Evolutionary conservation across 2,329 filamentous ascomycete genomes (phyloP).

Genomic region (Botryotinia globosa): DNA sequence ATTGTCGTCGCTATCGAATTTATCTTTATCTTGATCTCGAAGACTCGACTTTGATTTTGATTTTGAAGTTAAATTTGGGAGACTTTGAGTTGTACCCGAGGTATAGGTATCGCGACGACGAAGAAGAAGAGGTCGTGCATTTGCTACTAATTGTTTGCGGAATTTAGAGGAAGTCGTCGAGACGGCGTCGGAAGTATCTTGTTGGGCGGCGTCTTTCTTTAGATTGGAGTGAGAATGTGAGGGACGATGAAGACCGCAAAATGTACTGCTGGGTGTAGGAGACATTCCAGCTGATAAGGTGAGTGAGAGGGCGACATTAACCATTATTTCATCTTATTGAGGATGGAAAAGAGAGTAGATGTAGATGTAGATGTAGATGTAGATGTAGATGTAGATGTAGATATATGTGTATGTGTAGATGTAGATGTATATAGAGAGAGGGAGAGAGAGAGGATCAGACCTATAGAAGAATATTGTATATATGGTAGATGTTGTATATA

Average conservation of each 20-base stretch:
- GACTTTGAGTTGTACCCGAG: neutral
- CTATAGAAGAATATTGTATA: neutral
- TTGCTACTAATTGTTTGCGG: neutral
- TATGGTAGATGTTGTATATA: neutral
- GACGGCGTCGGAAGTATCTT: neutral
- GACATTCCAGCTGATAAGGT: slow-evolving; percentile 7
- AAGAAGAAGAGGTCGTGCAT: neutral
- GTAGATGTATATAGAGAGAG: neutral
- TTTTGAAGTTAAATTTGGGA: neutral
- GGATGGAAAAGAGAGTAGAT: neutral
- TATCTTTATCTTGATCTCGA: neutral
- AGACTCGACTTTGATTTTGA: neutral
- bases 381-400: too few relatives aligned
- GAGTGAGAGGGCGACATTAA: slow-evolving; percentile 5
- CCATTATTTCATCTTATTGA: slow-evolving; percentile 10
- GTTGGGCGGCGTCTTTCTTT: neutral
- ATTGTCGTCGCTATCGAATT: neutral
- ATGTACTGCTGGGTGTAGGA: neutral
- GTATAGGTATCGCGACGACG: neutral
- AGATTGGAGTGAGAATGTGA: neutral
- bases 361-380: neutral
- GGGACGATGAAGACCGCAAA: slow-evolving; percentile 8
- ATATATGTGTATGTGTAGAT: too few relatives aligned
- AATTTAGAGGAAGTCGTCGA: neutral
- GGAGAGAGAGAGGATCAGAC: neutral